Conservation (phyloP, 306 rosid species). For the Cicer cuneatum region DNA sequence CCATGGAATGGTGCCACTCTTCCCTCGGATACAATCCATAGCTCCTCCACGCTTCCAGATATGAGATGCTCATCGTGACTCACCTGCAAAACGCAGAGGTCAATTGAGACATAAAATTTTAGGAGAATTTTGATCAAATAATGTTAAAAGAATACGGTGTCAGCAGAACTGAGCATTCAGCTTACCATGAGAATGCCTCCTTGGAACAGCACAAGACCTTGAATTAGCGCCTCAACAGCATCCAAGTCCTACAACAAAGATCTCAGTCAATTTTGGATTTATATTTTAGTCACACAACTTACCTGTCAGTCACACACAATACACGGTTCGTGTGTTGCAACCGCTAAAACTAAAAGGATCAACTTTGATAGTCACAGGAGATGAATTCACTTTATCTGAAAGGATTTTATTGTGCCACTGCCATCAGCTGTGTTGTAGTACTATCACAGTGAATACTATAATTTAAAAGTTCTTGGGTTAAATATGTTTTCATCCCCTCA, state of each 20-base stretch:
- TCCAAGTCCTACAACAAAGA: constrained; percentile 85
- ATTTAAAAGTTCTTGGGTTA: background rate
- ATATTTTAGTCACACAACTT: constrained; percentile 5
- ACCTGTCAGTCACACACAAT: constrained; percentile 20
- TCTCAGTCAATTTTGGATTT: constrained; percentile 36
- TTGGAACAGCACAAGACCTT: constrained; percentile 96
- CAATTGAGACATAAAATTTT: constrained; percentile 5
- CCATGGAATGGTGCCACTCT: constrained; percentile 83
- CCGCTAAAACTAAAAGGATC: constrained; percentile 7
- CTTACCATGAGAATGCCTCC: constrained; percentile 99
- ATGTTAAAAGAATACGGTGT: constrained; percentile 19
- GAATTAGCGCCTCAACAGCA: constrained; percentile 99
- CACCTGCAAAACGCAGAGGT: constrained; percentile 66
- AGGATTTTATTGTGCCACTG: background rate
- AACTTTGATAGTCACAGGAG: constrained; percentile 1
- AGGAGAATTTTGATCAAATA: constrained; percentile 1
- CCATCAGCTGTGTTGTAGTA: constrained; percentile 5
- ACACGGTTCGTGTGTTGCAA: constrained; percentile 4
- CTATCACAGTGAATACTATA: constrained; percentile 7
- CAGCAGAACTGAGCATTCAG: constrained; percentile 48
- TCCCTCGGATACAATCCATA: constrained; percentile 94
- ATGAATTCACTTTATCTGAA: constrained; percentile 7
- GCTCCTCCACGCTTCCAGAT: constrained; percentile 98
- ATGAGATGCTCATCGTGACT: constrained; percentile 98
- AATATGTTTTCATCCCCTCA: background rate